Conservation (phyloP, 108 stramenopile species). For the Skeletonema menzelii region DNA sequence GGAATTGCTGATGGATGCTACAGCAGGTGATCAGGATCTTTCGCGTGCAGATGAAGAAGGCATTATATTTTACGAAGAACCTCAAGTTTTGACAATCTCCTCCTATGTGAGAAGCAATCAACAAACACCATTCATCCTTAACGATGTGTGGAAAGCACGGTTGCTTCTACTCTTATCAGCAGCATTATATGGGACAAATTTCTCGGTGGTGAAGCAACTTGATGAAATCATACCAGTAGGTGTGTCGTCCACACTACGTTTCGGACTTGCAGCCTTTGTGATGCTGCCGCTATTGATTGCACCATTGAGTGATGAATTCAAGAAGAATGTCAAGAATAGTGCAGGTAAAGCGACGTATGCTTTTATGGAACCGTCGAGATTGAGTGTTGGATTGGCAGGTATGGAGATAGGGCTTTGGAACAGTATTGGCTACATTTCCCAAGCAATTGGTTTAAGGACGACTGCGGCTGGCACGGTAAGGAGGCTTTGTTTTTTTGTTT, state of each 20-base stretch:
- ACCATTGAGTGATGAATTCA: slow-evolving; percentile 17
- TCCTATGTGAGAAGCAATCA: neutral
- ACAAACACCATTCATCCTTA: neutral
- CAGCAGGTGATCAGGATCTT: neutral
- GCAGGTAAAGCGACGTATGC: neutral
- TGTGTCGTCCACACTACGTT: slow-evolving; percentile 62
- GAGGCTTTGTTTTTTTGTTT: neutral
- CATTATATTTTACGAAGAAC: neutral
- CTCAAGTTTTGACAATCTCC: neutral
- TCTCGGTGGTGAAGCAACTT: slow-evolving; percentile 76
- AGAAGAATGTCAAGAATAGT: slow-evolving; percentile 5
- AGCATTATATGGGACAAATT: slow-evolving; percentile 86
- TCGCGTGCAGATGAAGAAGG: neutral
- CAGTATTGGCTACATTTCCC: slow-evolving; percentile 85
- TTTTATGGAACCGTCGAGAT: slow-evolving; percentile 22
- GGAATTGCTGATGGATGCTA: neutral
- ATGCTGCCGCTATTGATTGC: slow-evolving; percentile 70
- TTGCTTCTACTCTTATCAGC: slow-evolving; percentile 61
- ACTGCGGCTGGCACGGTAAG: slow-evolving; percentile 72
- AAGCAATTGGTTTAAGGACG: slow-evolving; percentile 85
- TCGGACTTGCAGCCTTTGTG: slow-evolving; percentile 70
- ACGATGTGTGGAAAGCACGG: slow-evolving; percentile 54
- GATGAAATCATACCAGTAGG: slow-evolving; percentile 65
- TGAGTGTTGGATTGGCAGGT: slow-evolving; percentile 58
- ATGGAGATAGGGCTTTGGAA: slow-evolving; percentile 89